These are phyloP conservation scores for Cryptococcus hybrid DNA, from an alignment of 1,284 basidiomycete genomes.

Conservation along the genomic window DNA sequence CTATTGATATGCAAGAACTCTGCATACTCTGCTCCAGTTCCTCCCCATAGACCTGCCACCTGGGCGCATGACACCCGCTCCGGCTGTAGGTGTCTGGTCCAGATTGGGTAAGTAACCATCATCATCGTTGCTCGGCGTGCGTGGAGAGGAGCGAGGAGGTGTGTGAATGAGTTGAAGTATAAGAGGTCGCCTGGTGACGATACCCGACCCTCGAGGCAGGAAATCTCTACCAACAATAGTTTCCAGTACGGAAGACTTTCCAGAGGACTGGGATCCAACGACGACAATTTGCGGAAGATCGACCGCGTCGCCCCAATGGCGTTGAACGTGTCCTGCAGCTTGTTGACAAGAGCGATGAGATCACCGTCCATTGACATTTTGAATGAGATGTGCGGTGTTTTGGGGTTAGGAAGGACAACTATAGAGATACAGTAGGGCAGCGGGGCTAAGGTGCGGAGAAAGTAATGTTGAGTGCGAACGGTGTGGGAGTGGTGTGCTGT, in stretches of 20 bases:
- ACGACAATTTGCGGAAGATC: conserved; percentile 53
- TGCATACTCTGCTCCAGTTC: conserved; percentile 73
- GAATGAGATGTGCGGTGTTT: conserved; percentile 2
- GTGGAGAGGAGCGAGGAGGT: conserved; percentile 46
- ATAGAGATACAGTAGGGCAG: not conserved
- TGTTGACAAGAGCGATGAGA: conserved; percentile 93
- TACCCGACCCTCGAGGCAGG: conserved; percentile 80
- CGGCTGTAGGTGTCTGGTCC: conserved; percentile 22
- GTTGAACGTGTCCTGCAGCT: conserved; percentile 68
- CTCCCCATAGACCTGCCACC: conserved; percentile 35
- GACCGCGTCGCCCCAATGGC: conserved; percentile 57
- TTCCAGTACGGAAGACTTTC: conserved; percentile 58
- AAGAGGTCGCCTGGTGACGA: conserved; percentile 92
- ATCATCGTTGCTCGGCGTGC: conserved; percentile 15
- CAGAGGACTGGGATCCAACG: conserved; percentile 55
- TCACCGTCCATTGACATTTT: conserved; percentile 76
- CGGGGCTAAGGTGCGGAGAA: not conserved
- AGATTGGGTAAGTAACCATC: conserved; percentile 43
- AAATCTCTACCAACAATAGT: conserved; percentile 93
- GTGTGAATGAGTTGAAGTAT: conserved; percentile 95
- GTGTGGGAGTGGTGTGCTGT: not conserved
- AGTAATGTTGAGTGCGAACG: not conserved
- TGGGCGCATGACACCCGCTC: conserved; percentile 32
- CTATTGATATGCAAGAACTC: conserved; percentile 97
- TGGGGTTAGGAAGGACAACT: not conserved